Conservation (phyloP, 768 basidiomycete genomes). For the Tylopilus subfusipes region DNA sequence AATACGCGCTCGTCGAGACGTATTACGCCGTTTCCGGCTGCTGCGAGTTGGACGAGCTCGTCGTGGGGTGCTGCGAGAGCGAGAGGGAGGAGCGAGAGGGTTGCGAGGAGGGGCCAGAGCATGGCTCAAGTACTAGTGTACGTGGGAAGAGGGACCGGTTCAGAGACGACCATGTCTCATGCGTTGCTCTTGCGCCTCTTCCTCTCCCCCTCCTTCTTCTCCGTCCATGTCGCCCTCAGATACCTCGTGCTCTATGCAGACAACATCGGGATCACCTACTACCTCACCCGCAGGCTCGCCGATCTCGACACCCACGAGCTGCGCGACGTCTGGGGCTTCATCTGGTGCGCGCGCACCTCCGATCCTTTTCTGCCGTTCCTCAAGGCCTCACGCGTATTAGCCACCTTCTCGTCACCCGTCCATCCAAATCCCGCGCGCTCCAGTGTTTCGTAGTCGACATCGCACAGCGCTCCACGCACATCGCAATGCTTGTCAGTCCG, state of each 20-base stretch:
- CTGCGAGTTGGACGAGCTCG: constrained; percentile 66
- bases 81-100: constrained; percentile 32
- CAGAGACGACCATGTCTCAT: constrained; percentile 48
- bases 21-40: constrained; percentile 74
- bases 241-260: constrained; percentile 80
- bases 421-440: constrained; percentile 86
- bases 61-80: constrained; percentile 39
- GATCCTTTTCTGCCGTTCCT: constrained; percentile 1
- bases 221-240: constrained; percentile 87
- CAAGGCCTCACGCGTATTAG: constrained; percentile 46
- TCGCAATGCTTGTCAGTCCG: constrained; percentile 86
- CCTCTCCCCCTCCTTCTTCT: constrained; percentile 89
- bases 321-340: constrained; percentile 84
- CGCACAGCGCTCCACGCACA: constrained; percentile 87
- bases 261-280: constrained; percentile 90
- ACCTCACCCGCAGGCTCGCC: constrained; percentile 72
- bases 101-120: constrained; percentile 23
- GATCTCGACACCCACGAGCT: constrained; percentile 67
- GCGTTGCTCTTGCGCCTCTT: constrained; percentile 87
- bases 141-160: constrained; percentile 14
- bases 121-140: constrained; percentile 3
- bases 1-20: constrained; percentile 72
- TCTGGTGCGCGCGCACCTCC: constrained; percentile 53
- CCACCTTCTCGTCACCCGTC: constrained; percentile 90
- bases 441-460: constrained; percentile 91